Evolutionary conservation across 768 basidiomycete genomes (phyloP), one percentile per base, ranked within the genome.

Genomic region (Boletus subparvulus): DNA sequence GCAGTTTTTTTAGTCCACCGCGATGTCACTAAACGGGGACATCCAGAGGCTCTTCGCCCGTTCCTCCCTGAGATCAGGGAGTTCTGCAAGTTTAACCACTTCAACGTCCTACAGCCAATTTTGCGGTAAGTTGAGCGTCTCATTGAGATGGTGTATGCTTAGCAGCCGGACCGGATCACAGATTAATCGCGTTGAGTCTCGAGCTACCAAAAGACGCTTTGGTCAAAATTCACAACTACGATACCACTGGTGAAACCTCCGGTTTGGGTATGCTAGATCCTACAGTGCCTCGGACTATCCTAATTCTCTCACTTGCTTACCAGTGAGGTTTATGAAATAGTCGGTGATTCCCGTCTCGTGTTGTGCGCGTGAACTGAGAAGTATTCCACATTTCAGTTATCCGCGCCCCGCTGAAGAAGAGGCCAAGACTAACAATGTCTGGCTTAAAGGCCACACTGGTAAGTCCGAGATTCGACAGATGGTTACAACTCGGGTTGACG

Each of bases 321-420:
- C 52, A 86, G 85, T 81, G 7, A 76, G 85, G 45, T 85, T 81
- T 67, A 85, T 86, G 83, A 85, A 86, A 72, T 87, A 86, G 84
- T 83, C 30, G 13, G 81, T 60, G 2, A 40, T 24, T 47, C n/a
- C 42, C 13, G 9, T 42, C 21, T 30, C 14, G 21, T 28, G 26
- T 10, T 16, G 41, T 17, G 33, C 16, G 6, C 1, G n/a, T 40
- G 10, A 46, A 7, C 52, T 43, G n/a, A 57, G 28, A 16, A 10
- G 14, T 11, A 45, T 28, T 17, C 24, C 1, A 6, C 16, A 5
- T 19, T 26, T 36, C 45, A 84, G 83, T 63, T 80, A 81, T 59
- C 82, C 81, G 4, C 76, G 80, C 26, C 70, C 75, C 1, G 64
- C 72, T 35, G 80, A 80, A 21, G 83, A 84, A 11, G 83, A 83